Evolutionary conservation across 371 early-diverging fungal genomes (phyloP), one percentile per base, ranked within the genome.

Genomic region (Mucor saturninus): DNA sequence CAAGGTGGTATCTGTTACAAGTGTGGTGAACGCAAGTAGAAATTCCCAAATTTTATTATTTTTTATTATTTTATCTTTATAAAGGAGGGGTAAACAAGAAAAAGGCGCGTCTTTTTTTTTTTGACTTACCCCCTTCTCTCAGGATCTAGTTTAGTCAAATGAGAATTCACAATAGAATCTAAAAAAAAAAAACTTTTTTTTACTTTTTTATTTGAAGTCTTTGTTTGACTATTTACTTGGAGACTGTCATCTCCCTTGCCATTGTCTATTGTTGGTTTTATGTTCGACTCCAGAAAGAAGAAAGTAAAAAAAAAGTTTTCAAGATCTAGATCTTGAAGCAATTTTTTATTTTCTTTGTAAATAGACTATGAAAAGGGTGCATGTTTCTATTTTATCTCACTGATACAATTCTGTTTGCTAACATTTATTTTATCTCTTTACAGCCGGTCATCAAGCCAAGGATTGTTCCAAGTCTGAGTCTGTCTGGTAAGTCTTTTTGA

Each of bases 361-460:
- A 21, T 3, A 46, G 35, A 46, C 21, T 35, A 58, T n/a, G n/a
- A n/a, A 37, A 58, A 37, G 48, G 26, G 21, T 3, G 26, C 11
- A 10, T 8, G n/a, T 38, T 61, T 38, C 52, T 32, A 39, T 31
- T 68, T 54, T 40, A 48, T 61, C 50, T 48, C n/a, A n/a, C n/a
- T n/a, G n/a, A n/a, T n/a, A n/a, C n/a, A n/a, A n/a, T n/a, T n/a
- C n/a, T n/a, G n/a, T n/a, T n/a, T 68, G 35, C 62, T 62, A 51
- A 64, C 50, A 29, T 56, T 21, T 61, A 6, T 64, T 48, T 65
- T 58, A 42, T 49, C 37, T 56, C 46, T 61, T 13, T 61, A 72
- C 69, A 88, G 88, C 74, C 65, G 88, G 86, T 68, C 88, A 88
- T 63, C 84, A 84, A 76, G 86, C 88, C 42, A 79, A 76, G 64